Base-by-base conservation (phyloP, 371 early-diverging fungal species). In the Rhizopus microsporus region DNA sequence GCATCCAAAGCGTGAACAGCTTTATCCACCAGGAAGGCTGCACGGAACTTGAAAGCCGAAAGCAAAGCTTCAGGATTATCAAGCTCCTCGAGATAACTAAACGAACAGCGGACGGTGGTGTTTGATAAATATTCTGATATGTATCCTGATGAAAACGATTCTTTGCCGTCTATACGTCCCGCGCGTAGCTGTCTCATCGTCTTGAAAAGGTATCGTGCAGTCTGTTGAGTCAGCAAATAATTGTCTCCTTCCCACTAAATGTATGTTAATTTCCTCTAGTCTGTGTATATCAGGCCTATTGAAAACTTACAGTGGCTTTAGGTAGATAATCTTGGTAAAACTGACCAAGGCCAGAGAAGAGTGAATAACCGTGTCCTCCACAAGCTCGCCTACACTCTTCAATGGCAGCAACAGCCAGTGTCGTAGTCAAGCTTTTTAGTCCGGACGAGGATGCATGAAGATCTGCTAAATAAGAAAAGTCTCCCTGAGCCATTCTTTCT, bases 331-430 rank as follows among this genome's bases (percentile, higher is more conserved):
- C 86, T 68, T 81, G 86, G 55, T 86, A 86, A 60, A 90, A 82
- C 43, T 84, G 75, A 13, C 87, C 83, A 15, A 95, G 72, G 0
- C 93, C 93, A n/a, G 88, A 88, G 72, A 87, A 89, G 45, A 83
- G 63, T 30, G 88, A 85, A 65, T 87, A 96, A 3, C 94, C 95
- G 55, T 94, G 93, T 12, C 96, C 96, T 61, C 96, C 96, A 57
- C 91, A 90, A 23, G 90, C 86, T 17, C 90, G 83, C 23, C 93
- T 79, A 60, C 89, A 88, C 12, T 88, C 87, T 56, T 96, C 95
- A 60, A 94, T 86, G 33, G 85, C 87, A 37, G 82, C 81, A 7
- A 87, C 68, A 16, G 85, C 85, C 65, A 88, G 70, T 13, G 88
- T 89, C 0, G 93, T 91, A 0, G 85, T 84, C 63, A 92, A 77